Evolutionary conservation across 805 yeast genomes (phyloP).

Genomic region (Ogataea naganishii): DNA sequence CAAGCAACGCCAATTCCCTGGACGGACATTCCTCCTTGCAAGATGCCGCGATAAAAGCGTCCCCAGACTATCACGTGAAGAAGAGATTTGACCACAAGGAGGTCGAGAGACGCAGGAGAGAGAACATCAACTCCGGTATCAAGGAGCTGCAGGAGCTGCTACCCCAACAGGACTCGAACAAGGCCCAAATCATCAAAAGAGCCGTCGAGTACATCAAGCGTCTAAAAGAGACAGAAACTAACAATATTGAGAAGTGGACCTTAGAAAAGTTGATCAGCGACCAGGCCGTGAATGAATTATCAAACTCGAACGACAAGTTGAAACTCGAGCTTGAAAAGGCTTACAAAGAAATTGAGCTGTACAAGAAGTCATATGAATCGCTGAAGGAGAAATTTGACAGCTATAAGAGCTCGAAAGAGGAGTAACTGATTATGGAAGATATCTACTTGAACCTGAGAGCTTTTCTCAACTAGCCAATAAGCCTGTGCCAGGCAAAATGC

Average conservation of each 20-base stretch:
- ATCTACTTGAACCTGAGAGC: no score
- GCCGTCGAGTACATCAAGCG: conserved; percentile 88
- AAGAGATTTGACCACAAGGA: conserved; percentile 91
- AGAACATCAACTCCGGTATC: conserved; percentile 81
- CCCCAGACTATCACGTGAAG: conserved; percentile 71
- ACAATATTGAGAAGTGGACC: conserved; percentile 91
- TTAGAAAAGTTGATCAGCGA: conserved; percentile 86
- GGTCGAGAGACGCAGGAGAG: conserved; percentile 89
- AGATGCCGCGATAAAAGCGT: conserved; percentile 34
- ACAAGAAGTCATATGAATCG: conserved; percentile 43
- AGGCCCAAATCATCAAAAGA: conserved; percentile 79
- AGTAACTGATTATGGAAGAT: no score
- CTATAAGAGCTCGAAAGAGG: neutral
- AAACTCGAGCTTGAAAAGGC: conserved; percentile 86
- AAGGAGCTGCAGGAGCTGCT: conserved; percentile 67
- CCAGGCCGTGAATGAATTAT: conserved; percentile 81
- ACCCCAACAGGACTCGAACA: conserved; percentile 80
- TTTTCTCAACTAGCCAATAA: no score
- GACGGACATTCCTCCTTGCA: conserved; percentile 11
- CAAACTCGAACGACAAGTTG: conserved; percentile 78
- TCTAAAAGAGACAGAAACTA: conserved; percentile 82
- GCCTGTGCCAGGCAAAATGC: no score
- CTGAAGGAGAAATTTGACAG: conserved; percentile 4
- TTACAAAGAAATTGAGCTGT: conserved; percentile 82
- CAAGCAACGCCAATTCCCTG: conserved; percentile 15